Percentiles rank a stretch among this genome's conserved stretches.
Conservation (phyloP, 306 rosid genomes). For the Oemleria cerasiformis region DNA sequence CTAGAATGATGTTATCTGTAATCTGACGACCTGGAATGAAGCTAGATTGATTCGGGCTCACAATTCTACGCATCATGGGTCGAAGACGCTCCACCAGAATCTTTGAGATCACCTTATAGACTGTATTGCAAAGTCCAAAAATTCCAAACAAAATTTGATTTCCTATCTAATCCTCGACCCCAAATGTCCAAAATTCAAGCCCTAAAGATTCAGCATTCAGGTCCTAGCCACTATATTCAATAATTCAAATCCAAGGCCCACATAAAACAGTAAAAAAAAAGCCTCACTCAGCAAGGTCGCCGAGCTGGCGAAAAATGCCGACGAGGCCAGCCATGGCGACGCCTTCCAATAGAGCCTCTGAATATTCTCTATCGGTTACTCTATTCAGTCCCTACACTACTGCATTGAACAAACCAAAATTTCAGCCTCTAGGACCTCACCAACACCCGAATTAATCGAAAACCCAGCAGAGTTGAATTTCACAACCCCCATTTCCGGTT, state of each 20-base stretch:
- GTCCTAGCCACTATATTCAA: neutral
- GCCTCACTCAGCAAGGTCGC: constrained; percentile 87
- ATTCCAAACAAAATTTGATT: no score
- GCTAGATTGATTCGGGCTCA: no score
- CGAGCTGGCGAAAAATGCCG: constrained; percentile 94
- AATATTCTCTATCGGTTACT: constrained; percentile 81
- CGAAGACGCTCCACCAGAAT: no score
- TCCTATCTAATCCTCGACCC: neutral
- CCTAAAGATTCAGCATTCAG: constrained; percentile 18
- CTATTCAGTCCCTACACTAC: constrained; percentile 44
- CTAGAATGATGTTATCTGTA: no score
- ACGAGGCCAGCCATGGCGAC: constrained; percentile 85
- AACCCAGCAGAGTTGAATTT: no score
- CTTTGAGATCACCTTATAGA: no score
- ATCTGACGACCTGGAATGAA: no score
- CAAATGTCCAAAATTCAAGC: constrained; percentile 8
- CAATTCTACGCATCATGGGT: no score
- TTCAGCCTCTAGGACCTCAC: constrained; percentile 62
- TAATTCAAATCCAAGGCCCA: constrained; percentile 6
- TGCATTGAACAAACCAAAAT: constrained; percentile 76
- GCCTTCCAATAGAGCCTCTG: constrained; percentile 83
- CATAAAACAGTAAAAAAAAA: neutral
- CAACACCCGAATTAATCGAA: constrained; percentile 7
- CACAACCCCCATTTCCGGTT: no score
- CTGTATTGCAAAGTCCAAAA: no score